Base-by-base conservation (phyloP, 371 early-diverging fungal species). In the Gilbertella persicaria region DNA sequence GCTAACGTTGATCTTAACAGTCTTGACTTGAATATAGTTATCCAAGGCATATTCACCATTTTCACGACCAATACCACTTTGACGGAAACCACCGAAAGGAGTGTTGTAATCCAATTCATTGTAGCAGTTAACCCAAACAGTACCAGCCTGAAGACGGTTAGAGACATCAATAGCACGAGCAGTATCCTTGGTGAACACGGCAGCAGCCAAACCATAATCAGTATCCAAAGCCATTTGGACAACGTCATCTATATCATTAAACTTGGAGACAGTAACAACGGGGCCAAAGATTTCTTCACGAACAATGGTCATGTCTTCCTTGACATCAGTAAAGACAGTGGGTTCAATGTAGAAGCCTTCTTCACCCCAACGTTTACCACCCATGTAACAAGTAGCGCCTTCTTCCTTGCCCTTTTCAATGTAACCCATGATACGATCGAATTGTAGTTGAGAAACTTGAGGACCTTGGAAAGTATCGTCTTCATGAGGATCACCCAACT, bases 41-140 rank as follows among this genome's bases (percentile, higher is more conserved):
- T 80, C 76, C 60, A 92, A 61, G 14, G 89, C 84, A 62, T 87
- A 87, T 53, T 84, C 79, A 54, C 92, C 92, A 17, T 85, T 78
- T 60, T 92, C 91, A 51, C 88, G 84, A 46, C 91, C 92, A 63
- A 88, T 79, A 40, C 97, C 97, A 43, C 82, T 82, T 73, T 89
- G 80, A 75, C 89, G 91, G 73, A 78, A 87, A 14, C 96, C 96
- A 56, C 96, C 96, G 67, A 93, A 94, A 55, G 75, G 79, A 49
- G 75, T 82, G 55, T 72, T 69, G 48, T 67, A 65, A 46, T 73
- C 68, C 21, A 70, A 51, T 25, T 62, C 66, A 37, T 70, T 72
- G 52, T 65, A 66, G 36, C 68, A 73, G 52, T 75, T 74, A 28
- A 70, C 62, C 75, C 69, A 91, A 17, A 93, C 82, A 79, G 66